Evolutionary conservation across 129 eudicot species (phyloP).

Genomic region (Tagetes patula): DNA sequence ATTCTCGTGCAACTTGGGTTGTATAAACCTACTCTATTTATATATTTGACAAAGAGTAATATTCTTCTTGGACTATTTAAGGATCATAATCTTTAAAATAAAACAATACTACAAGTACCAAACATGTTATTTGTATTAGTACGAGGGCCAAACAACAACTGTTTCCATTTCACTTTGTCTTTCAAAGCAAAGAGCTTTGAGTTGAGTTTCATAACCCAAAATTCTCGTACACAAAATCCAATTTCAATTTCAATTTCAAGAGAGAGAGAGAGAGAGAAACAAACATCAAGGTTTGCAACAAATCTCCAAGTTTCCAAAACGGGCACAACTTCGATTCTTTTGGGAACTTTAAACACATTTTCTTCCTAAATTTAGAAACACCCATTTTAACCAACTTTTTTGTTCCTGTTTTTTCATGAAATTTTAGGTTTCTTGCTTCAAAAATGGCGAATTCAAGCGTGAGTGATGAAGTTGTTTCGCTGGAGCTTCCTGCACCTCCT

Average conservation of each 20-base stretch:
- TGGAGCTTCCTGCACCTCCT: slow-evolving; percentile 85
- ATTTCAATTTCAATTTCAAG: background rate
- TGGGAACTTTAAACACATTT: background rate
- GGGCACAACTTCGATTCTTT: background rate
- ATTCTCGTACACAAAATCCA: background rate
- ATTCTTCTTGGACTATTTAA: no score
- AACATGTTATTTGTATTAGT: background rate
- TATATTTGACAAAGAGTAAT: no score
- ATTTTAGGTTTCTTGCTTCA: slow-evolving; percentile 24
- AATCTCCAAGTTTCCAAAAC: background rate
- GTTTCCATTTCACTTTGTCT: background rate
- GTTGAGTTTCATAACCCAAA: background rate
- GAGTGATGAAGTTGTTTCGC: slow-evolving; percentile 50
- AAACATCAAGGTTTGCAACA: background rate
- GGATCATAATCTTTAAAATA: no score
- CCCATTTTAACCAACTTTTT: background rate
- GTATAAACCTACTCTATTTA: no score
- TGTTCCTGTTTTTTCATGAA: background rate
- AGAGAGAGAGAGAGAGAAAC: slow-evolving; percentile 7
- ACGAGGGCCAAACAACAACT: background rate
- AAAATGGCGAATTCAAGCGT: slow-evolving; percentile 57
- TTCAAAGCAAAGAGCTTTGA: background rate
- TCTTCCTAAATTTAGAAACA: background rate
- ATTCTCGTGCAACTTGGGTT: no score
- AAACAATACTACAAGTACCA: background rate